A percentile compares a stretch with the other conserved stretches of the same genome.
Evolutionary conservation across 768 basidiomycete species (phyloP).

Genomic region (Nidula microcarpa): DNA sequence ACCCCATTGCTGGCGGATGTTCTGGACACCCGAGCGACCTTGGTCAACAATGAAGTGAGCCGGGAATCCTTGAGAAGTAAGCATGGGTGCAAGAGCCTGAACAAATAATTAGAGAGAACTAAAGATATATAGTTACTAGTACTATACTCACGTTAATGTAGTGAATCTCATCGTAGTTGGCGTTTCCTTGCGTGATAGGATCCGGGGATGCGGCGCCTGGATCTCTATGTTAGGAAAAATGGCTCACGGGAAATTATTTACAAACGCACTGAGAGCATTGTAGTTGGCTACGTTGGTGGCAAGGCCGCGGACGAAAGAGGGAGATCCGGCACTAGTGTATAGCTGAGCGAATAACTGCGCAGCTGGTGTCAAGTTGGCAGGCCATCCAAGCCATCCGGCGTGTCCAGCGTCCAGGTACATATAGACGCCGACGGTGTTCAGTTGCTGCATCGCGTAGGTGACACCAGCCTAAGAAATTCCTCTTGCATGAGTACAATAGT

Average conservation of each 20-base stretch:
- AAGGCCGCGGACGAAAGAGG: constrained; percentile 54
- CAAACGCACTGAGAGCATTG: constrained; percentile 30
- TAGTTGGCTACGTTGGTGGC: constrained; percentile 56
- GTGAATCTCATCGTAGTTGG: constrained; percentile 59
- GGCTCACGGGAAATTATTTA: constrained; percentile 7
- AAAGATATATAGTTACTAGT: not conserved
- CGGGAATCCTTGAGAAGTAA: constrained; percentile 42
- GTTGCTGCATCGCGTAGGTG: constrained; percentile 53
- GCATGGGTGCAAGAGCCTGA: constrained; percentile 46
- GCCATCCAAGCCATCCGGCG: constrained; percentile 67
- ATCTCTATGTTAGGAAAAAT: constrained; percentile 13
- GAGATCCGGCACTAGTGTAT: constrained; percentile 47
- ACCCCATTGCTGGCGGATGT: constrained; percentile 50
- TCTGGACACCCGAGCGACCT: constrained; percentile 59
- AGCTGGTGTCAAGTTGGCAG: constrained; percentile 57
- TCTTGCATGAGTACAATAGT: not conserved
- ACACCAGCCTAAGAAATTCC: constrained; percentile 32
- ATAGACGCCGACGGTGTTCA: constrained; percentile 52
- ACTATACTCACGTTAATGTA: constrained; percentile 44
- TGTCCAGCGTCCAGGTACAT: constrained; percentile 62
- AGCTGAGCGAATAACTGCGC: constrained; percentile 50
- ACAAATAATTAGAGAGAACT: not conserved
- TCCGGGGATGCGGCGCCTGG: constrained; percentile 46
- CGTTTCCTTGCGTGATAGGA: constrained; percentile 55
- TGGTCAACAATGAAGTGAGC: constrained; percentile 67